phyloP scores from a whole-genome alignment of 108 stramenopile genomes.

The Poteriospumella lacustris region DNA sequence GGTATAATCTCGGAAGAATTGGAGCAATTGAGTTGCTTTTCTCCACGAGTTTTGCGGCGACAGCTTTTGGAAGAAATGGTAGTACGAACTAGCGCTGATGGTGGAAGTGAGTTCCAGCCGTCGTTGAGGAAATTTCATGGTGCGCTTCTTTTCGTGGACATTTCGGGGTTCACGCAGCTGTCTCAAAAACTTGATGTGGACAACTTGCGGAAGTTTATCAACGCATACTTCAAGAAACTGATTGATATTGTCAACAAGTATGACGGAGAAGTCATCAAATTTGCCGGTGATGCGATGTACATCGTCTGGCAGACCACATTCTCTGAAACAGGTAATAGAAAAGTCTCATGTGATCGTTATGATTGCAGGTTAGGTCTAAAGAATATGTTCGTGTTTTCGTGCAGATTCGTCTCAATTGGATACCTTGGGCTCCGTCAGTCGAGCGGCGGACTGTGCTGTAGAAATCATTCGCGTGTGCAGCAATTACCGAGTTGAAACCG shows the following conservation, averaged over 20 bases:
- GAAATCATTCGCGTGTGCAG: background rate
- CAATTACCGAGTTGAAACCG: background rate
- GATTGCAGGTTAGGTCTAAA: background rate
- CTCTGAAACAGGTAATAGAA: background rate
- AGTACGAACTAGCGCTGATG: too few relatives aligned
- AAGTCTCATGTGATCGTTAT: background rate
- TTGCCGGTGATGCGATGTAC: constrained; percentile 54
- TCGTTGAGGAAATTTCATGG: background rate
- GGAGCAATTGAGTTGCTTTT: too few relatives aligned
- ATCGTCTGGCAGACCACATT: constrained; percentile 34
- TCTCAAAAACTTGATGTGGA: constrained; percentile 63
- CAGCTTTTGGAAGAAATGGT: too few relatives aligned
- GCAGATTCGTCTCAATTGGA: background rate
- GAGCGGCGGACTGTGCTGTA: background rate
- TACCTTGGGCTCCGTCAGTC: background rate
- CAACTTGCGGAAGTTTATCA: constrained; percentile 43
- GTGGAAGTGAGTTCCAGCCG: too few relatives aligned
- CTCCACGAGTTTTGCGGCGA: too few relatives aligned
- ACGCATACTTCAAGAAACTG: constrained; percentile 45
- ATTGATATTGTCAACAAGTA: constrained; percentile 31
- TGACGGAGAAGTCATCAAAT: constrained; percentile 54
- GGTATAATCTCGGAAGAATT: too few relatives aligned
- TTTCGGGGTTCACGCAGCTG: constrained; percentile 73
- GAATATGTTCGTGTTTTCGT: background rate
- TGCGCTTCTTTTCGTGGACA: constrained; percentile 74